These are phyloP conservation scores for Tuber indicum DNA, from an alignment of 495 filamentous ascomycete genomes.

Conservation along the genomic window DNA sequence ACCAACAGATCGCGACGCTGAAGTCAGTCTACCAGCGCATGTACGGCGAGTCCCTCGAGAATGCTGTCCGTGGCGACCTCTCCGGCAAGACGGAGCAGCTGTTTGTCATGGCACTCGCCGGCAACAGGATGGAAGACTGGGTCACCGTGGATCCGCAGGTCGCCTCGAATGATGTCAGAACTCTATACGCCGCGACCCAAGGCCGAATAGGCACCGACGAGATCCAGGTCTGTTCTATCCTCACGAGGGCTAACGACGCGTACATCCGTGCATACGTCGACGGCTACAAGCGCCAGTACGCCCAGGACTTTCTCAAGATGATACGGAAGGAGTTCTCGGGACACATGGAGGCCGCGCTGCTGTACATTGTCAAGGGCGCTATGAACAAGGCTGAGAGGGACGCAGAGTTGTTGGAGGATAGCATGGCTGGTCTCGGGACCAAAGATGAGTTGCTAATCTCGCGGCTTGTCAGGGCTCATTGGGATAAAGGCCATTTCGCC, in stretches of 20 bases:
- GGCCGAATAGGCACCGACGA: conserved; percentile 66
- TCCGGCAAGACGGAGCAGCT: conserved; percentile 76
- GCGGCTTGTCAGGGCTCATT: conserved; percentile 68
- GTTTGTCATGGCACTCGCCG: conserved; percentile 70
- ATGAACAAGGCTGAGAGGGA: conserved; percentile 75
- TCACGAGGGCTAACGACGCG: conserved; percentile 64
- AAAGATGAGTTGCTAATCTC: conserved; percentile 74
- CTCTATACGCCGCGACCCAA: conserved; percentile 66
- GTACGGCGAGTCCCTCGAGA: conserved; percentile 56
- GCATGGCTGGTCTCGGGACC: conserved; percentile 81
- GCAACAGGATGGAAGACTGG: conserved; percentile 65
- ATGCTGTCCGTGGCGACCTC: conserved; percentile 67
- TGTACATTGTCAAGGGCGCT: conserved; percentile 68
- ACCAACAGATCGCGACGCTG: conserved; percentile 78
- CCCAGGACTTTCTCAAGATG: conserved; percentile 59
- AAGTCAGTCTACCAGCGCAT: conserved; percentile 64
- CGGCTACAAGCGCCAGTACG: conserved; percentile 61
- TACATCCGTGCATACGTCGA: conserved; percentile 75
- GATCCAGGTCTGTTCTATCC: conserved; percentile 65
- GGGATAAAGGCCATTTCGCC: conserved; percentile 64
- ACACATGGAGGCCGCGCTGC: conserved; percentile 82
- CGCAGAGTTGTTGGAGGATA: conserved; percentile 68
- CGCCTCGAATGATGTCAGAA: conserved; percentile 54
- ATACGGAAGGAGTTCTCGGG: conserved; percentile 77
- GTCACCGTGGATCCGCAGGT: conserved; percentile 59